Evolutionary conservation across 2,329 filamentous ascomycete species (phyloP), one percentile per base, ranked within the genome.

Genomic region (Cryphonectria japonica): DNA sequence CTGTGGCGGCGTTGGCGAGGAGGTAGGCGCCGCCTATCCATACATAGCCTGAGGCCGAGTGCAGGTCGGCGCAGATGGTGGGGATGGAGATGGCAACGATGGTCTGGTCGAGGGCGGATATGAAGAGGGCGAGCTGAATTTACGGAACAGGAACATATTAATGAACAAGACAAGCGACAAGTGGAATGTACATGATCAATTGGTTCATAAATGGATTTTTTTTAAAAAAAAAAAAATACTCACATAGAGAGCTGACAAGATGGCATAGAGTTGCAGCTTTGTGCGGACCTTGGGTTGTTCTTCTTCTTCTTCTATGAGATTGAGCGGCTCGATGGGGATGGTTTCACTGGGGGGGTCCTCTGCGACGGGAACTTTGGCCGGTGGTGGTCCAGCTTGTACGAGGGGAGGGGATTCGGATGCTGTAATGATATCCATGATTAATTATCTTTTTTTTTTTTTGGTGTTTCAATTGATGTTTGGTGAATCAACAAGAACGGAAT

Each of bases 1-100:
- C 84, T 0, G 83, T 82, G 0, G 88, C 87, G 0, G 88, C 87
- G 74, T 87, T 88, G 14, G 88, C 88, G 7, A 92, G 85, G 0
- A 91, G 79, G 76, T 89, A 92, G 1, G 89, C 87, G 26, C 85
- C 87, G 1, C 89, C 89, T 67, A 92, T 88, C 90, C 89, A 92
- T 22, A 86, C 86, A 77, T 91, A 92, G 13, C 88, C 88, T 8
- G 85, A 80, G 3, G 75, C 73, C 7, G 87, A 89, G 59, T 85
- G 78, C 6, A 91, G 80, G 32, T 87, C 80, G 3, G 77, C 75
- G 14, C 82, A 80, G 65, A 88, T 87, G 0, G 83, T 83, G 0
- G 85, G 85, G 34, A 86, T 82, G 2, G 85, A 82, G 1, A 84
- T 86, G 13, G 85, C 79, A 61, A 87, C 78, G 73, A 86, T 85